Evolutionary conservation across 345 rosid species (phyloP).

Genomic region (Hibiscus trionum): DNA sequence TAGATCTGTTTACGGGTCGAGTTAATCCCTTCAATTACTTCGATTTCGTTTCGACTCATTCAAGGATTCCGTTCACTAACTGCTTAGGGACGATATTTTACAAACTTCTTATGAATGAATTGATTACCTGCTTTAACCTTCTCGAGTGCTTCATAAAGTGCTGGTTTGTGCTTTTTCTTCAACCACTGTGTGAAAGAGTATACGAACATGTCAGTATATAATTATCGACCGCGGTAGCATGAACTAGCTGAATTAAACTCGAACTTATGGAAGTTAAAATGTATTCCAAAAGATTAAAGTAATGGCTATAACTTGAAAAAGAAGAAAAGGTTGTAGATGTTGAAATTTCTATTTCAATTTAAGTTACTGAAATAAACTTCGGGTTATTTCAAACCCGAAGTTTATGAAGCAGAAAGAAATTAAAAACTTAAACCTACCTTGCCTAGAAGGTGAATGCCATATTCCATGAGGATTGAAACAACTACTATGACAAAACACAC

Average conservation of each 20-base stretch:
- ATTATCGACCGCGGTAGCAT: background rate
- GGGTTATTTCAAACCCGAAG: background rate
- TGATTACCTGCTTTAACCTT: conserved; percentile 62
- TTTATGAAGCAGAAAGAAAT: background rate
- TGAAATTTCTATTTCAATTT: too few species aligned
- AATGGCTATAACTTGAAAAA: too few species aligned
- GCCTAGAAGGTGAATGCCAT: conserved; percentile 44
- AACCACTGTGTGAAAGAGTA: conserved; percentile 45
- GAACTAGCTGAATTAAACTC: too few species aligned
- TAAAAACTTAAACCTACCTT: conserved; percentile 24
- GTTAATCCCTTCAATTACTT: too few species aligned
- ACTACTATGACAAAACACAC: conserved; percentile 64
- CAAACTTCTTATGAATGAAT: background rate
- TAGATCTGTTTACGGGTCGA: too few species aligned
- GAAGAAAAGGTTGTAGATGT: too few species aligned
- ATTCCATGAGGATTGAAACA: conserved; percentile 68
- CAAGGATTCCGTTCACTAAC: too few species aligned
- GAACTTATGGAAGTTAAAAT: too few species aligned
- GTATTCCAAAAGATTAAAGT: too few species aligned
- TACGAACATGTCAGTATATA: background rate
- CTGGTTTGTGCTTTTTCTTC: conserved; percentile 45
- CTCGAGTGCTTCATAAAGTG: conserved; percentile 76
- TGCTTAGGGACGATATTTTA: too few species aligned
- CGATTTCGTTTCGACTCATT: too few species aligned
- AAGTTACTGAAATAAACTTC: too few species aligned